Conservation (phyloP, 306 rosid species). For the Cyclanthera cordifolia region DNA sequence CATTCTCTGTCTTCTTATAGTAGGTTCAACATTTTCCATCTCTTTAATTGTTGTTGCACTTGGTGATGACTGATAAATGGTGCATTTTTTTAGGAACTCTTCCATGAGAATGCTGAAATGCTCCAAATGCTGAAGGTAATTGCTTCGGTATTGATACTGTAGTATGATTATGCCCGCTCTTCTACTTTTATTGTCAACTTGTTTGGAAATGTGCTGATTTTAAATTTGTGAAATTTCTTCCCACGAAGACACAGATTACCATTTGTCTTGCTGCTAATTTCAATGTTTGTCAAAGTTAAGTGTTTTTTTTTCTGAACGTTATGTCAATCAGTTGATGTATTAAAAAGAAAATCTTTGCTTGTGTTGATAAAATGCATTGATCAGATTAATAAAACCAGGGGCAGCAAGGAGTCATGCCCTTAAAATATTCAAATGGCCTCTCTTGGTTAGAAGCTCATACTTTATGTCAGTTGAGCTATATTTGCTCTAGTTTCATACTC, state of each 20-base stretch:
- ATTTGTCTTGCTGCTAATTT: background rate
- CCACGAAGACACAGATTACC: background rate
- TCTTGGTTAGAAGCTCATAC: background rate
- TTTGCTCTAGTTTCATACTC: background rate
- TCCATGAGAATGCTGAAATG: constrained; percentile 41
- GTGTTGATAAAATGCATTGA: constrained; percentile 2
- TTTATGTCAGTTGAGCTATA: background rate
- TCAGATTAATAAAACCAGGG: background rate
- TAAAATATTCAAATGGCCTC: background rate
- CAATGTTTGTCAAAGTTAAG: background rate
- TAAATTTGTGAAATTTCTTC: background rate
- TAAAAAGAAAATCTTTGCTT: background rate
- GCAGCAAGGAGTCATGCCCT: background rate
- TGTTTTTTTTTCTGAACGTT: background rate
- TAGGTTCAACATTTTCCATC: background rate
- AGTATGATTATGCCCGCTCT: background rate
- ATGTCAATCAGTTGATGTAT: background rate
- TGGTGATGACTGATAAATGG: constrained; percentile 14
- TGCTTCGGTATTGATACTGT: constrained; percentile 7
- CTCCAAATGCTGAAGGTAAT: constrained; percentile 55
- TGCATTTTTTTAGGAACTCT: constrained; percentile 46
- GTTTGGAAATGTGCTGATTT: background rate
- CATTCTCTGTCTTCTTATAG: background rate
- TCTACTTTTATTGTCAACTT: background rate
- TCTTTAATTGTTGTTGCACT: constrained; percentile 7